Percentiles rank a stretch among this genome's conserved stretches.
Conservation (phyloP, 1,284 basidiomycete genomes). For the Coniferiporia weirii region DNA sequence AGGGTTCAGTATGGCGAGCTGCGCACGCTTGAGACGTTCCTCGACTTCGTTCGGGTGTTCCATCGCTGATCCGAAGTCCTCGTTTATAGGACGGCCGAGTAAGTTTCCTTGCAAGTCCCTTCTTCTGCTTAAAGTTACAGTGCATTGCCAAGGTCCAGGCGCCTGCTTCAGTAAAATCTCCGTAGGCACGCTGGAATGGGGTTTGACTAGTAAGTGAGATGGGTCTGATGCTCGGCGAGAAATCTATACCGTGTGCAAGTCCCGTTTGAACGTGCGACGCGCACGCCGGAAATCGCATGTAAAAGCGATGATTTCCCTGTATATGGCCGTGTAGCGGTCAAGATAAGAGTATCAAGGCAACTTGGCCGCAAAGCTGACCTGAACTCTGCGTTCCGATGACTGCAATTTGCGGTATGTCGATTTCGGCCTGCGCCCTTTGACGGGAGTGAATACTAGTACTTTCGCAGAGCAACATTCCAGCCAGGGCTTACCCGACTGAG, state of each 20-base stretch:
- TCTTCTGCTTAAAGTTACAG: constrained; percentile 46
- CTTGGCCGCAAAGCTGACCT: neutral
- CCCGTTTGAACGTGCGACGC: neutral
- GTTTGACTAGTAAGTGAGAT: neutral
- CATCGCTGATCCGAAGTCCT: constrained; percentile 52
- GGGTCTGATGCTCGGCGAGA: neutral
- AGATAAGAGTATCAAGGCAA: neutral
- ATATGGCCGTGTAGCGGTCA: neutral
- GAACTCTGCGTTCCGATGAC: constrained; percentile 65
- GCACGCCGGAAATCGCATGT: neutral
- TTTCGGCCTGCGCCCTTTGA: constrained; percentile 54
- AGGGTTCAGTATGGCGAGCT: constrained; percentile 68
- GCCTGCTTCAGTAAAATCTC: constrained; percentile 53
- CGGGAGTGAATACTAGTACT: neutral
- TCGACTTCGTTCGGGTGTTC: constrained; percentile 50
- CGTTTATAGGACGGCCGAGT: constrained; percentile 38
- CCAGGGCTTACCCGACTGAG: constrained; percentile 43
- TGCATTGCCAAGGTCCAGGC: constrained; percentile 50
- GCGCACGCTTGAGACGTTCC: constrained; percentile 61
- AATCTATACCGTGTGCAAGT: neutral
- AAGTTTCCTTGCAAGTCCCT: constrained; percentile 30
- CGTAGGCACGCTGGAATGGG: constrained; percentile 42
- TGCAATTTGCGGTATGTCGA: constrained; percentile 66
- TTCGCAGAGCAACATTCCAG: neutral
- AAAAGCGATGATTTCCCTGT: neutral